These are phyloP conservation scores for Lanmaoa pseudosensibilis DNA, from an alignment of 768 basidiomycete species.

Conservation along the genomic window DNA sequence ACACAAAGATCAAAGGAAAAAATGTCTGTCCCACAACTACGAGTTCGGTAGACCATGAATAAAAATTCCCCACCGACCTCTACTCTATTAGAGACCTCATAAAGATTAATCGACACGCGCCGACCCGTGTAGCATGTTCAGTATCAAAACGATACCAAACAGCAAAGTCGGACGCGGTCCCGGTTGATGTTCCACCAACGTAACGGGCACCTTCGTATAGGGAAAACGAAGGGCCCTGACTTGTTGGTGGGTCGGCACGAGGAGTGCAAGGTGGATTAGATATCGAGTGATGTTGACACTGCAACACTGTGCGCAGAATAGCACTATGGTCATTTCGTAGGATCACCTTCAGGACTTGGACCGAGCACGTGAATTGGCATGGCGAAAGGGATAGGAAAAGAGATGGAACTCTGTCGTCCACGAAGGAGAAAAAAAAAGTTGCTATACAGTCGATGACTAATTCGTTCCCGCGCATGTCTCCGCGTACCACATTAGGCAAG, in stretches of 20 bases:
- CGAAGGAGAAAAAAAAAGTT: background rate
- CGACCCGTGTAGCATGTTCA: constrained; percentile 44
- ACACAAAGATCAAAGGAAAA: background rate
- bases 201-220: constrained; percentile 63
- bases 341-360: background rate
- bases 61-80: constrained; percentile 44
- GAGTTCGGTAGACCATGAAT: constrained; percentile 46
- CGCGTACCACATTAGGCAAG: constrained; percentile 18
- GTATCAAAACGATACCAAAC: constrained; percentile 56
- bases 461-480: constrained; percentile 15
- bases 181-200: constrained; percentile 65
- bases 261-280: no score
- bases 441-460: constrained; percentile 27
- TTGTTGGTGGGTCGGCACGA: constrained; percentile 40
- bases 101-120: constrained; percentile 36
- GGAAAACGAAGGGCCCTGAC: constrained; percentile 60
- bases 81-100: constrained; percentile 59
- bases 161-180: constrained; percentile 41
- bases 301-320: no score
- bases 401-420: no score
- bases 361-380: background rate
- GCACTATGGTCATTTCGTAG: background rate
- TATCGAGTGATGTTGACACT: no score
- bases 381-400: background rate
- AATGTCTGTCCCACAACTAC: constrained; percentile 72